These are phyloP conservation scores for Bruguiera gymnorhiza DNA, from an alignment of 345 rosid species.

Conservation along the genomic window DNA sequence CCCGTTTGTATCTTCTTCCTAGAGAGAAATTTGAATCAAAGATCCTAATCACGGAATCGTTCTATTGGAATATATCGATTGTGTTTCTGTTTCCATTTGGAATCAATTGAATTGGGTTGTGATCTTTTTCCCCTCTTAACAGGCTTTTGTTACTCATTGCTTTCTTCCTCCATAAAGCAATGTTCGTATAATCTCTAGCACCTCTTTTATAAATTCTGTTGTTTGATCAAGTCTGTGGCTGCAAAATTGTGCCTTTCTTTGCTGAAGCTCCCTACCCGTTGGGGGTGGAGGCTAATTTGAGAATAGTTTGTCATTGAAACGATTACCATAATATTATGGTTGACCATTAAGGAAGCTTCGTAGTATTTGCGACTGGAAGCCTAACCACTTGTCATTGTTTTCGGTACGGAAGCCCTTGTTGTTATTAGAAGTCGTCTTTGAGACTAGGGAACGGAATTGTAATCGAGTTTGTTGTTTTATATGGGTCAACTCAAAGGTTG, in stretches of 20 bases:
- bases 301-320: neutral
- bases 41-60: neutral
- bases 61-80: constrained; percentile 7
- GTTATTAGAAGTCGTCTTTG: no score
- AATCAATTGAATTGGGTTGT: constrained; percentile 12
- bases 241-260: neutral
- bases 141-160: neutral
- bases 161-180: no score
- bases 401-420: no score
- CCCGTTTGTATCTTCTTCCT: constrained; percentile 39
- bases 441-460: neutral
- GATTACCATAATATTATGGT: neutral
- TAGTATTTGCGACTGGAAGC: neutral
- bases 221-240: neutral
- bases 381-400: no score
- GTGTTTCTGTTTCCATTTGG: constrained; percentile 2
- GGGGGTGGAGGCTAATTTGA: neutral
- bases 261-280: neutral
- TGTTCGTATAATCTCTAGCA: neutral
- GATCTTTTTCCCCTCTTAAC: neutral
- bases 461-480: neutral
- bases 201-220: neutral
- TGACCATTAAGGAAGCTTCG: neutral
- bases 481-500: neutral
- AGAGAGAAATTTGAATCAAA: constrained; percentile 13